Evolutionary conservation across 2,329 filamentous ascomycete genomes (phyloP).

Genomic region (Rutstroemia sp.): DNA sequence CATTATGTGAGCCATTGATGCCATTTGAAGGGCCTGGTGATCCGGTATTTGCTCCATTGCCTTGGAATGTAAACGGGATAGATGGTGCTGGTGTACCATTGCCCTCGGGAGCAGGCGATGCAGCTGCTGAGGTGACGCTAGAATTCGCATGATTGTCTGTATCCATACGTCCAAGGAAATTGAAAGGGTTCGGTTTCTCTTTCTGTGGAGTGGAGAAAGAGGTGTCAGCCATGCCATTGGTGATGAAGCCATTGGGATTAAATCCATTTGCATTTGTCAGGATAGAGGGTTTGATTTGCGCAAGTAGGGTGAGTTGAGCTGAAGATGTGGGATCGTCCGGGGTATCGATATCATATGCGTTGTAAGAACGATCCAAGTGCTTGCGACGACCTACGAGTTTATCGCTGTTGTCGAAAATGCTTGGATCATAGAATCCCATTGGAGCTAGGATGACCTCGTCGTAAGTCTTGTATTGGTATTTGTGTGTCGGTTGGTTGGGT

Average conservation of each 20-base stretch:
- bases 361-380: slow-evolving; percentile 79
- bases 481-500: slow-evolving; percentile 79
- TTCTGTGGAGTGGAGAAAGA: slow-evolving; percentile 51
- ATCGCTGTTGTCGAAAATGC: slow-evolving; percentile 72
- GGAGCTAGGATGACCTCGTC: slow-evolving; percentile 92
- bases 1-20: slow-evolving; percentile 41
- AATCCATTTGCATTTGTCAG: slow-evolving; percentile 36
- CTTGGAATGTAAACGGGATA: slow-evolving; percentile 45
- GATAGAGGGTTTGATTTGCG: slow-evolving; percentile 53
- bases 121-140: slow-evolving; percentile 69
- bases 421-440: slow-evolving; percentile 88
- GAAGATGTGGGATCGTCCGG: slow-evolving; percentile 85
- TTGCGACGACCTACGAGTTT: slow-evolving; percentile 77
- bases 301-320: slow-evolving; percentile 66
- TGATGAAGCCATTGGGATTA: slow-evolving; percentile 29
- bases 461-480: slow-evolving; percentile 95
- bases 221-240: slow-evolving; percentile 29
- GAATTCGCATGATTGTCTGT: slow-evolving; percentile 59
- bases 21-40: slow-evolving; percentile 25
- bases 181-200: slow-evolving; percentile 59
- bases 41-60: slow-evolving; percentile 18
- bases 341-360: slow-evolving; percentile 80
- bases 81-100: slow-evolving; percentile 50
- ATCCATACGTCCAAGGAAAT: slow-evolving; percentile 62
- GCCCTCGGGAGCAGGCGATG: slow-evolving; percentile 79